These are phyloP conservation scores for Hypoxylon sp. DNA, from an alignment of 2,329 filamentous ascomycete genomes.

Conservation along the genomic window DNA sequence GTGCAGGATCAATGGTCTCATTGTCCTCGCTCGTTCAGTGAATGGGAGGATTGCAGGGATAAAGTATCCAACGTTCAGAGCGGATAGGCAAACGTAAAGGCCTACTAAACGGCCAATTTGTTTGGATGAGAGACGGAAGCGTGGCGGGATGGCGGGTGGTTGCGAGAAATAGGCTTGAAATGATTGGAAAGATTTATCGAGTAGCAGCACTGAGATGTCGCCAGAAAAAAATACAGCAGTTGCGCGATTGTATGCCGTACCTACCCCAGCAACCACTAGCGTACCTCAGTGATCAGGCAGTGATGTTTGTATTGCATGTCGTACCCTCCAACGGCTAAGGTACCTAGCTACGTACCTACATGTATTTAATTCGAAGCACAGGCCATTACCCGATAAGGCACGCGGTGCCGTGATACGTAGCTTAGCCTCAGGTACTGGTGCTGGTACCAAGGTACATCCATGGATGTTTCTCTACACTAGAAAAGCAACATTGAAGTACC, in stretches of 20 bases:
- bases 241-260: slow-evolving; percentile 29
- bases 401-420: neutral
- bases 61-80: slow-evolving; percentile 13
- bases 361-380: neutral
- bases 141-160: slow-evolving; percentile 1
- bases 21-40: slow-evolving; percentile 52
- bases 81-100: slow-evolving; percentile 21
- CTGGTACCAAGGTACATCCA: slow-evolving; percentile 2
- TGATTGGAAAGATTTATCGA: slow-evolving; percentile 26
- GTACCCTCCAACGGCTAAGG: no score
- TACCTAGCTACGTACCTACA: neutral
- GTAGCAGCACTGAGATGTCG: slow-evolving; percentile 17
- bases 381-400: neutral
- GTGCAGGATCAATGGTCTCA: slow-evolving; percentile 76
- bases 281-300: no score
- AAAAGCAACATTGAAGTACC: neutral
- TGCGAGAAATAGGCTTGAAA: slow-evolving; percentile 18
- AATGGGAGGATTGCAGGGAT: slow-evolving; percentile 9
- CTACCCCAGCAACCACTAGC: slow-evolving; percentile 33
- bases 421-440: neutral
- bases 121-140: slow-evolving; percentile 8
- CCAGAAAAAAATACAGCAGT: slow-evolving; percentile 23
- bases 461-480: no score
- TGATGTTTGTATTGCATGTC: neutral
- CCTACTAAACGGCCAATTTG: slow-evolving; percentile 11